Percentiles rank a stretch among this genome's conserved stretches.
Conservation (phyloP, 2,329 filamentous ascomycete genomes). For the Aspergillaceae sp. region DNA sequence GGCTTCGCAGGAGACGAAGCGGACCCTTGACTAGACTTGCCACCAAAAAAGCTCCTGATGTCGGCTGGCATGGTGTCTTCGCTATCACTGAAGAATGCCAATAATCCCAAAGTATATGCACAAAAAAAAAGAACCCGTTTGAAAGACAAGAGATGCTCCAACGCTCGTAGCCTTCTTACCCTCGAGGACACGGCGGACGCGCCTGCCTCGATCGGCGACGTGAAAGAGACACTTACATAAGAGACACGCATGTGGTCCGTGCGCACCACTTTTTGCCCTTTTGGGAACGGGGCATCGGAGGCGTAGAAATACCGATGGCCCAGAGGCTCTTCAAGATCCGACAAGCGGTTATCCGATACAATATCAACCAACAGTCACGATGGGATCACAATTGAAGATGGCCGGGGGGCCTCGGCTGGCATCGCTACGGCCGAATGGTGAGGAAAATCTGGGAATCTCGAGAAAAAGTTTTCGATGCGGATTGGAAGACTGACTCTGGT, state of each 20-base stretch:
- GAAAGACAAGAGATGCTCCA: neutral
- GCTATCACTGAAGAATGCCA: slow-evolving; percentile 3
- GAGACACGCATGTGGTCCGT: slow-evolving; percentile 15
- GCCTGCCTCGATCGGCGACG: slow-evolving; percentile 10
- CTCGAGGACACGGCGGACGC: slow-evolving; percentile 9
- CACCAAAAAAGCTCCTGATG: slow-evolving; percentile 83
- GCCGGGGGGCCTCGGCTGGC: slow-evolving; percentile 27
- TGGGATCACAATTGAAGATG: slow-evolving; percentile 30
- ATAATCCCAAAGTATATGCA: neutral
- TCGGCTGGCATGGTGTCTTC: slow-evolving; percentile 61
- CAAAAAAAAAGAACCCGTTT: slow-evolving; percentile 1
- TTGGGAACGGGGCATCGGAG: slow-evolving; percentile 15
- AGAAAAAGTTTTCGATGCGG: slow-evolving; percentile 5
- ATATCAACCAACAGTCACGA: slow-evolving; percentile 12
- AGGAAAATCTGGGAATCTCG: slow-evolving; percentile 5
- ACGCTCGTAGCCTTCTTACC: neutral
- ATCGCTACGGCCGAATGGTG: slow-evolving; percentile 27
- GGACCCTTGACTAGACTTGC: slow-evolving; percentile 56
- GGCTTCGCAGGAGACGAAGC: slow-evolving; percentile 40
- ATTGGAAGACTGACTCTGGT: slow-evolving; percentile 13
- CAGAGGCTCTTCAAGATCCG: slow-evolving; percentile 11
- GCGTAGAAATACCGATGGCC: slow-evolving; percentile 13
- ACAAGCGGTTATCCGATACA: neutral
- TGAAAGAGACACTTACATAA: slow-evolving; percentile 21
- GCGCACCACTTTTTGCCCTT: slow-evolving; percentile 13